Conservation (phyloP, 2,329 filamentous ascomycete species). For the Diaporthe velutina region DNA sequence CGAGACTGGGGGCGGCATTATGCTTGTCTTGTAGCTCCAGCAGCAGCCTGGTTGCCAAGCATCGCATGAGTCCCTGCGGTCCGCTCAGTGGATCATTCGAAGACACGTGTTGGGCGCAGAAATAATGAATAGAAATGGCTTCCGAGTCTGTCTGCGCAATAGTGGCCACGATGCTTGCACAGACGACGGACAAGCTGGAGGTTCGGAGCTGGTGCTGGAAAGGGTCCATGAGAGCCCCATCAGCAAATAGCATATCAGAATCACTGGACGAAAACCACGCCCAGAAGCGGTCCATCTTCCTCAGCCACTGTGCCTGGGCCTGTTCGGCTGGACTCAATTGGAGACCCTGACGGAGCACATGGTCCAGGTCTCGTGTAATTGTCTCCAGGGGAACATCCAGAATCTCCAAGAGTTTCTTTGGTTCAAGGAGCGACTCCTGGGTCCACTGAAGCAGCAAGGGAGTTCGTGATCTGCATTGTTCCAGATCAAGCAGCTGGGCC, state of each 20-base stretch:
- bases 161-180: not conserved
- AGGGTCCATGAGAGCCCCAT: not conserved
- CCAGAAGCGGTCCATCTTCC: not conserved
- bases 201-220: not conserved
- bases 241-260: not conserved
- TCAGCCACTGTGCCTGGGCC: not conserved
- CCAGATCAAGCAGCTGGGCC: not conserved
- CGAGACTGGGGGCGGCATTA: not conserved
- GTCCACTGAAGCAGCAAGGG: no score
- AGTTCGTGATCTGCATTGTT: not conserved
- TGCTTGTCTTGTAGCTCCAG: not conserved
- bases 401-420: not conserved
- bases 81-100: not conserved
- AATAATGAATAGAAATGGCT: not conserved
- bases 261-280: not conserved
- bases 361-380: not conserved
- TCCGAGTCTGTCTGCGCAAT: not conserved
- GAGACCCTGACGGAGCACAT: not conserved
- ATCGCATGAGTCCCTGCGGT: conserved; percentile 1
- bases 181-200: not conserved
- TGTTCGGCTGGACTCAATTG: not conserved
- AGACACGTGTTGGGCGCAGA: not conserved
- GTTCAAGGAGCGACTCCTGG: not conserved
- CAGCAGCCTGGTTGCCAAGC: not conserved
- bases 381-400: not conserved